Percentiles rank a stretch among this genome's conserved stretches.
These are phyloP conservation scores for Vitis hybrid DNA, from an alignment of 177 flowering plant species.

Conservation along the genomic window DNA sequence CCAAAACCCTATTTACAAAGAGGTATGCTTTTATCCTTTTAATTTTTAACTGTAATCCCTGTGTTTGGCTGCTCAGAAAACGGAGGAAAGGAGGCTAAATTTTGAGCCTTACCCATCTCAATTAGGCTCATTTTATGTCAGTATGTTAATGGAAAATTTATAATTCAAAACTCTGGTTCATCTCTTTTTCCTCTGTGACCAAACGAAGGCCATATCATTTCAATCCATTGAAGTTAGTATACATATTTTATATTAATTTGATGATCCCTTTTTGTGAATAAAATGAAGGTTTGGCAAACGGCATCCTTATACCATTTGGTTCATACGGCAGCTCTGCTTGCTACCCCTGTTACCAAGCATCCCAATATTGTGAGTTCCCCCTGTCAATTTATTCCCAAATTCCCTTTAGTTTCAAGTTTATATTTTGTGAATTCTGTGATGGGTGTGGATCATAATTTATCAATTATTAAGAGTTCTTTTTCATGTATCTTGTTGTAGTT, in stretches of 20 bases:
- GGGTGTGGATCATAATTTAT: not conserved
- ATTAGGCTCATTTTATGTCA: too few species aligned
- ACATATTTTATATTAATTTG: not conserved
- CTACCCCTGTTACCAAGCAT: constrained; percentile 73
- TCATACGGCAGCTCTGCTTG: constrained; percentile 91
- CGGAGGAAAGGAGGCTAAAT: too few species aligned
- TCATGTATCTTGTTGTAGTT: constrained; percentile 47
- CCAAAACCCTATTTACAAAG: constrained; percentile 73
- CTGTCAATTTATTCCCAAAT: constrained; percentile 3
- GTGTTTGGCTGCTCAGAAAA: too few species aligned
- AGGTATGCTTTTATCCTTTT: constrained; percentile 33
- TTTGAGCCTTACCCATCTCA: too few species aligned
- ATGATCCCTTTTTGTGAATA: not conserved
- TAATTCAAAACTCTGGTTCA: too few species aligned
- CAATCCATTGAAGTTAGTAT: too few species aligned
- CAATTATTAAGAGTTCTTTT: not conserved
- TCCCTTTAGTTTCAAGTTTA: not conserved
- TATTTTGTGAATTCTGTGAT: not conserved
- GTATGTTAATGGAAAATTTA: too few species aligned
- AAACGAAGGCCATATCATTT: too few species aligned
- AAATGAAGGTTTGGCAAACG: constrained; percentile 85
- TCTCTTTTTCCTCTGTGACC: too few species aligned
- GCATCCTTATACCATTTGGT: constrained; percentile 91
- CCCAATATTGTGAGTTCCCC: constrained; percentile 64
- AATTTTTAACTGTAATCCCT: not conserved